phyloP scores from a whole-genome alignment of 805 yeast genomes.

The Starmerella etchellsii region DNA sequence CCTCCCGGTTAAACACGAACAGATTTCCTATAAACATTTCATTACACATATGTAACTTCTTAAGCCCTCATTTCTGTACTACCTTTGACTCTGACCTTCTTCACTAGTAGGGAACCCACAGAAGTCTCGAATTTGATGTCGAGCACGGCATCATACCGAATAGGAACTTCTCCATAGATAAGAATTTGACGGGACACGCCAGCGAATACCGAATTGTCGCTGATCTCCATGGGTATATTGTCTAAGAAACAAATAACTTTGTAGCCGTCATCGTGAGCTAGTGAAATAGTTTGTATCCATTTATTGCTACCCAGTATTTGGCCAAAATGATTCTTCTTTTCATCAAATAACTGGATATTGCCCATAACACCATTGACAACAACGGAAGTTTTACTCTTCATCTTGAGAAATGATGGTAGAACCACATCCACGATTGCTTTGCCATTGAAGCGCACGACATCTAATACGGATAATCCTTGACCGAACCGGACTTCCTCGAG shows the following conservation, averaged over 20 bases:
- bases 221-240: conserved; percentile 34
- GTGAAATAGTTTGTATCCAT: conserved; percentile 35
- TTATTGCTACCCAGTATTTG: conserved; percentile 30
- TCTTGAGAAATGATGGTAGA: conserved; percentile 20
- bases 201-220: conserved; percentile 32
- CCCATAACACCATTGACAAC: conserved; percentile 33
- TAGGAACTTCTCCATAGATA: conserved; percentile 30
- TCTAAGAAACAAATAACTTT: conserved; percentile 31
- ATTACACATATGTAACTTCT: not conserved
- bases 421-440: conserved; percentile 19
- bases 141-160: conserved; percentile 30
- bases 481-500: conserved; percentile 20
- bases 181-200: conserved; percentile 34
- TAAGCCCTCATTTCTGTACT: conserved; percentile 14
- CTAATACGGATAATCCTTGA: not conserved
- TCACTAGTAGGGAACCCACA: conserved; percentile 8
- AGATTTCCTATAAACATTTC: not conserved
- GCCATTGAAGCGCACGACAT: conserved; percentile 19
- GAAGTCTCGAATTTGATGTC: conserved; percentile 24
- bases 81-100: conserved; percentile 10
- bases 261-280: conserved; percentile 22
- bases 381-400: conserved; percentile 21
- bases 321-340: conserved; percentile 31
- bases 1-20: conserved; percentile 69
- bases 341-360: conserved; percentile 30